These are phyloP conservation scores for Leccinum arenicola DNA, from an alignment of 768 basidiomycete genomes.

Conservation along the genomic window DNA sequence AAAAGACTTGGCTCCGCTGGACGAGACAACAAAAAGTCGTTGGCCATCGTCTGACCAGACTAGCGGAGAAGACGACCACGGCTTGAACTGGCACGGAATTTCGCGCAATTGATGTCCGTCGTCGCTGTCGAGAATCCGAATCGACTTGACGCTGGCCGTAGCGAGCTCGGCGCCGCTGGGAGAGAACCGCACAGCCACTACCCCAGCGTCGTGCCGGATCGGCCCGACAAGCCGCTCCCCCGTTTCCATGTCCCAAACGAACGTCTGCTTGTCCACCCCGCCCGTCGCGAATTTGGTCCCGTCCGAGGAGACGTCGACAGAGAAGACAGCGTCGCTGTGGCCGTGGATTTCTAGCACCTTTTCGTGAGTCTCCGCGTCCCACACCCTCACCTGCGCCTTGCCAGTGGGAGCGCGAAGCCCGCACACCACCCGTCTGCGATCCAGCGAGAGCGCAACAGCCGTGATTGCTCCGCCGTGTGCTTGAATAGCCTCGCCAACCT, in stretches of 20 bases:
- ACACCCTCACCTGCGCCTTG: not conserved
- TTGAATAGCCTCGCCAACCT: not conserved
- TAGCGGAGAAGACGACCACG: not conserved
- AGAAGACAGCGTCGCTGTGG: not conserved
- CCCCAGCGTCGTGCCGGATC: not conserved
- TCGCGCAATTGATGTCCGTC: not conserved
- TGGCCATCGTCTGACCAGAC: not conserved
- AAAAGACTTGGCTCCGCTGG: not conserved
- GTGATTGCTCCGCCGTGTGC: not conserved
- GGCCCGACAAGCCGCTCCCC: not conserved
- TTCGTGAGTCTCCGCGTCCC: not conserved
- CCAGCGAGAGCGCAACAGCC: not conserved
- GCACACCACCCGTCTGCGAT: not conserved
- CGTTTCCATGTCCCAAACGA: not conserved
- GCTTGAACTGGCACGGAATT: not conserved
- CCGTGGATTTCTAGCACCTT: not conserved
- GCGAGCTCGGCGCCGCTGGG: not conserved
- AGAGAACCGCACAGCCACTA: not conserved
- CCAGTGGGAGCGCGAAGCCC: not conserved
- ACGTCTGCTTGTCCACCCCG: not conserved
- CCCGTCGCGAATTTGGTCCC: not conserved
- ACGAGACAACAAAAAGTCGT: not conserved
- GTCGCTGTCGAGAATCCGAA: not conserved
- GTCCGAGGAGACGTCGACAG: not conserved
- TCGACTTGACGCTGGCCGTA: not conserved